A percentile compares a stretch with the other conserved stretches of the same genome.
Evolutionary conservation across 371 early-diverging fungal species (phyloP).

Genomic region (Dichotomocladium elegans): DNA sequence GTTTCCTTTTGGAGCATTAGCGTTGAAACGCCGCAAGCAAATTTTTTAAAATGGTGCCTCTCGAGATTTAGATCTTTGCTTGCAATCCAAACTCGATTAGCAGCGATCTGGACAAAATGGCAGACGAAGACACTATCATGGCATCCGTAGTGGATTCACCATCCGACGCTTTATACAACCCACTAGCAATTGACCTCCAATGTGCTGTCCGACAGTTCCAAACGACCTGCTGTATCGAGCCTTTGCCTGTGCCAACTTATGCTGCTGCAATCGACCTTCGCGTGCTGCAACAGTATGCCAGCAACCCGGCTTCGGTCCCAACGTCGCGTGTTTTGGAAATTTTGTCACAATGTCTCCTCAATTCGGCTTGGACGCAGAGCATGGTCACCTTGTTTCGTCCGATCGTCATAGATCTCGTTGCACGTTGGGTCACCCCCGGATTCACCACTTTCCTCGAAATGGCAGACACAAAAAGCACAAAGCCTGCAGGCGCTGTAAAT

Average conservation of each 20-base stretch:
- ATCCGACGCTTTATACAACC: slow-evolving; percentile 18
- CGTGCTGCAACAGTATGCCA: slow-evolving; percentile 9
- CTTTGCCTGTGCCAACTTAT: background rate
- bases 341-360: slow-evolving; percentile 31
- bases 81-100: too few relatives aligned
- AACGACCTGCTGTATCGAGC: slow-evolving; percentile 5
- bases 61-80: background rate
- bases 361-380: slow-evolving; percentile 24
- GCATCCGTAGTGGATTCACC: background rate
- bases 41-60: background rate
- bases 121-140: background rate
- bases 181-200: slow-evolving; percentile 29
- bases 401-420: slow-evolving; percentile 75
- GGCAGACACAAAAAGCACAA: too few relatives aligned
- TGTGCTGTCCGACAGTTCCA: slow-evolving; percentile 21
- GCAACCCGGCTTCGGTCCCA: slow-evolving; percentile 8
- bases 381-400: slow-evolving; percentile 69
- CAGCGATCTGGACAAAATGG: background rate
- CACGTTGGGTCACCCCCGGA: slow-evolving; percentile 68
- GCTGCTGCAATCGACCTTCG: slow-evolving; percentile 5
- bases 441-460: slow-evolving; percentile 41
- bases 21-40: background rate
- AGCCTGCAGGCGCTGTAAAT: slow-evolving; percentile 34
- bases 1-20: background rate
- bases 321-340: slow-evolving; percentile 25